phyloP scores from a whole-genome alignment of 768 basidiomycete genomes.

The Auricularia sp. region DNA sequence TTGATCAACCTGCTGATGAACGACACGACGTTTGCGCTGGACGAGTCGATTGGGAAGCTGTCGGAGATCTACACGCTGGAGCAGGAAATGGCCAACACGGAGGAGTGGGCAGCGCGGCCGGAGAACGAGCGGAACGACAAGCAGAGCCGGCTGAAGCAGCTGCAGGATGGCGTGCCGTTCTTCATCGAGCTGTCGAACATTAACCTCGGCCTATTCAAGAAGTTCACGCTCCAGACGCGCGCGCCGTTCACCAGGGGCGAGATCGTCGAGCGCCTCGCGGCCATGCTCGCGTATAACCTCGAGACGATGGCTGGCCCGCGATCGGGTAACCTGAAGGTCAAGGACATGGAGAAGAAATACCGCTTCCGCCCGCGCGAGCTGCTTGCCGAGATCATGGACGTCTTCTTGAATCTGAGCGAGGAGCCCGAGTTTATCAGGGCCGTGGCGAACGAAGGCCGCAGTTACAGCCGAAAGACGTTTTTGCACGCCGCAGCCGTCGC shows the following conservation, averaged over 20 bases:
- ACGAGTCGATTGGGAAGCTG: conserved; percentile 86
- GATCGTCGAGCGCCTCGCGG: conserved; percentile 89
- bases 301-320: conserved; percentile 81
- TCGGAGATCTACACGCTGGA: conserved; percentile 83
- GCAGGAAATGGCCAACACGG: conserved; percentile 68
- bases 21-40: conserved; percentile 96
- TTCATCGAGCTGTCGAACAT: conserved; percentile 82
- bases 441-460: conserved; percentile 89
- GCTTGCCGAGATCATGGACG: conserved; percentile 77
- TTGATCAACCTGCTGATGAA: conserved; percentile 98
- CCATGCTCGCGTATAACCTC: conserved; percentile 93
- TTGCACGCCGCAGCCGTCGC: conserved; percentile 65
- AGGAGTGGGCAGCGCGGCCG: conserved; percentile 57
- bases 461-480: conserved; percentile 78
- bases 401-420: conserved; percentile 81
- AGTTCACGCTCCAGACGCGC: conserved; percentile 87
- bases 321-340: conserved; percentile 76
- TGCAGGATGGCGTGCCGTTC: conserved; percentile 76
- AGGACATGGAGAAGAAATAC: conserved; percentile 70
- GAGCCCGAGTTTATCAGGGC: conserved; percentile 71
- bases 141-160: conserved; percentile 60
- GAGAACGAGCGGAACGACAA: conserved; percentile 73
- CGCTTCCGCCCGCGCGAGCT: conserved; percentile 77
- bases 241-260: conserved; percentile 92
- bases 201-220: conserved; percentile 81